Conservation (phyloP, 345 rosid species). For the Alliaria petiolata region DNA sequence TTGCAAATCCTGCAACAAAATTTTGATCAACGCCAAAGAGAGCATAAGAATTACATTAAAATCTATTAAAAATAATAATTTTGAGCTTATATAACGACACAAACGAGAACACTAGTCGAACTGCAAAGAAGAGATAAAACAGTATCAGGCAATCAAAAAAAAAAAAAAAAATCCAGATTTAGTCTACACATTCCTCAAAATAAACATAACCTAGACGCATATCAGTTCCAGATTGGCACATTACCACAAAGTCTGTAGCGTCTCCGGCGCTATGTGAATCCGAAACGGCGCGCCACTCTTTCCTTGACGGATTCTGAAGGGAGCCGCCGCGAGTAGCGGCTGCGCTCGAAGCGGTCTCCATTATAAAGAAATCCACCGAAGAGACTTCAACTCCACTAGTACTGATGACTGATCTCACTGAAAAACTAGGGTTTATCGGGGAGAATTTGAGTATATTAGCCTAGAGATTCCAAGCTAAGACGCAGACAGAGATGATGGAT, state of each 20-base stretch:
- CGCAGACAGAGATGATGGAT: not conserved
- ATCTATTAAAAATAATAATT: no score
- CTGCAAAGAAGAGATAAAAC: not conserved
- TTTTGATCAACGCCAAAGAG: not conserved
- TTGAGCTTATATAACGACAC: not conserved
- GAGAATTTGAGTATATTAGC: not conserved
- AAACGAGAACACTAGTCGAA: not conserved
- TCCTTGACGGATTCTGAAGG: constrained; percentile 52
- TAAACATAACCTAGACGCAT: not conserved
- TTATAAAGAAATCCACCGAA: constrained; percentile 25
- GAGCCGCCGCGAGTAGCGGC: constrained; percentile 63
- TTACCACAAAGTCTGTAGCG: constrained; percentile 50
- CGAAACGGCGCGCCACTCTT: constrained; percentile 89
- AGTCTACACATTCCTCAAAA: not conserved
- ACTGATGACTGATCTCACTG: not conserved
- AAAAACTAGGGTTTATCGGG: constrained; percentile 25
- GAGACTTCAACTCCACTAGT: not conserved
- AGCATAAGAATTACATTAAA: not conserved
- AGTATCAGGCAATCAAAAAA: not conserved
- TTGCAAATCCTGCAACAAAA: constrained; percentile 50
- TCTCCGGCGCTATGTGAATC: constrained; percentile 62
- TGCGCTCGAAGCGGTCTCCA: constrained; percentile 73
- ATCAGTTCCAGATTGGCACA: not conserved
- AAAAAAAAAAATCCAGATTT: not conserved
- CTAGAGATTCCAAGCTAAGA: constrained; percentile 16